A percentile compares a stretch with the other conserved stretches of the same genome.
phyloP scores from a whole-genome alignment of 169 alveolate genomes.

The Plasmodium cynomolgi region DNA sequence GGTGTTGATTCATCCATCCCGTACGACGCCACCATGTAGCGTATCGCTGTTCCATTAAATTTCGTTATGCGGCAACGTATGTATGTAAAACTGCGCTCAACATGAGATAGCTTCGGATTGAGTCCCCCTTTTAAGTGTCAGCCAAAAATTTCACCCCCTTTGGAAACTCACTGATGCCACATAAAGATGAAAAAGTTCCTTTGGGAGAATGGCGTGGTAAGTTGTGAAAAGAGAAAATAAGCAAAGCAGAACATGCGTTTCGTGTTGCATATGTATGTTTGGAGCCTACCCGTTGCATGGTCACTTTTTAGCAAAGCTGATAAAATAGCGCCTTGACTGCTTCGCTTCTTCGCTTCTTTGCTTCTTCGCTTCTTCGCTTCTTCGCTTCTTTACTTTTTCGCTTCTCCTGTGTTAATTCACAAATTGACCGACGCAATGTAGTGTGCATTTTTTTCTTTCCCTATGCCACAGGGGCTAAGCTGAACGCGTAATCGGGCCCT shows the following conservation, averaged over 20 bases:
- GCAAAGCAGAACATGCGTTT: neutral
- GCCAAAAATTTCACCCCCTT: neutral
- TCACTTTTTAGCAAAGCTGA: neutral
- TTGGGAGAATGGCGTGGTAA: conserved; percentile 68
- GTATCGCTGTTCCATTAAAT: neutral
- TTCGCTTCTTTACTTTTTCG: neutral
- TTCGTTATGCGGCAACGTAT: neutral
- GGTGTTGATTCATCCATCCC: neutral
- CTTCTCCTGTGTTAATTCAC: neutral
- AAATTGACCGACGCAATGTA: neutral
- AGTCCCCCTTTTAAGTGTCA: neutral
- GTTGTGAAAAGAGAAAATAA: neutral
- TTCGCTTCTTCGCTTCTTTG: neutral
- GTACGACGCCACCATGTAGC: neutral
- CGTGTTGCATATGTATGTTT: neutral
- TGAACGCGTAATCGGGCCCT: neutral
- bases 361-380: neutral
- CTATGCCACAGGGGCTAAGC: neutral
- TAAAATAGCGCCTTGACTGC: neutral
- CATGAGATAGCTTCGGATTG: neutral
- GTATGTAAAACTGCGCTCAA: neutral
- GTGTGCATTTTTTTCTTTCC: neutral
- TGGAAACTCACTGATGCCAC: neutral
- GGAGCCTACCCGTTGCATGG: neutral
- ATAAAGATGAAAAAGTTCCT: conserved; percentile 33